A percentile compares a stretch with the other conserved stretches of the same genome.
phyloP scores from a whole-genome alignment of 345 rosid species.

The Geranium brycei region DNA sequence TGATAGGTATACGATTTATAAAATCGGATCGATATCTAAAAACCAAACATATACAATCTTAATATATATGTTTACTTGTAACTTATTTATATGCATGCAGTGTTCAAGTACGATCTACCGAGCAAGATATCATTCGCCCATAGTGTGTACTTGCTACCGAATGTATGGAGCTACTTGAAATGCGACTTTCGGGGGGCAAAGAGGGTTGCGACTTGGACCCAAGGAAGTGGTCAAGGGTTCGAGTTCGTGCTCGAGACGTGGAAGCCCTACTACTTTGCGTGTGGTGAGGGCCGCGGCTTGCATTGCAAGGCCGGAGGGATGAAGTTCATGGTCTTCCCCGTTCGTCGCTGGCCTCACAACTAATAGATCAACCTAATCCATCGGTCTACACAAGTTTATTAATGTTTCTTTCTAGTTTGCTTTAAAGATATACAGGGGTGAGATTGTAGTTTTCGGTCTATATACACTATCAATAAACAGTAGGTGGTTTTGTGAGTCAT shows the following conservation, averaged over 20 bases:
- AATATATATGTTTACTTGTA: too few species aligned
- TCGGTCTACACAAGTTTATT: too few species aligned
- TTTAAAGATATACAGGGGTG: too few species aligned
- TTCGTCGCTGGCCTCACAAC: slow-evolving; percentile 6
- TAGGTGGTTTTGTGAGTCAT: too few species aligned
- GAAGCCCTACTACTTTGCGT: slow-evolving; percentile 17
- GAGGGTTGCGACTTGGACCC: slow-evolving; percentile 9
- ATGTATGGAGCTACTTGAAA: slow-evolving; percentile 8
- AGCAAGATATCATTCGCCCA: background rate
- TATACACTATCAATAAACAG: too few species aligned
- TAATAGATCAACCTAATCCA: too few species aligned
- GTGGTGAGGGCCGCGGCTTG: slow-evolving; percentile 7
- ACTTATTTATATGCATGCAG: slow-evolving; percentile 3
- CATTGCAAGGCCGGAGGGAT: slow-evolving; percentile 8
- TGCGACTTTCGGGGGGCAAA: slow-evolving; percentile 15
- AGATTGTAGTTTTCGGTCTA: too few species aligned
- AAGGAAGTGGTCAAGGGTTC: slow-evolving; percentile 14
- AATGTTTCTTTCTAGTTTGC: too few species aligned
- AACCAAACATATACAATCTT: too few species aligned
- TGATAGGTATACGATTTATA: too few species aligned
- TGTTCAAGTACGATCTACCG: slow-evolving; percentile 18
- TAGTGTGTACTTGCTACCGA: slow-evolving; percentile 16
- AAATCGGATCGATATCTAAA: too few species aligned
- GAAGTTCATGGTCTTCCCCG: slow-evolving; percentile 16
- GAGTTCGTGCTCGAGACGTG: slow-evolving; percentile 9